Evolutionary conservation across 2,329 filamentous ascomycete species (phyloP).

Genomic region (Venturia effusa): DNA sequence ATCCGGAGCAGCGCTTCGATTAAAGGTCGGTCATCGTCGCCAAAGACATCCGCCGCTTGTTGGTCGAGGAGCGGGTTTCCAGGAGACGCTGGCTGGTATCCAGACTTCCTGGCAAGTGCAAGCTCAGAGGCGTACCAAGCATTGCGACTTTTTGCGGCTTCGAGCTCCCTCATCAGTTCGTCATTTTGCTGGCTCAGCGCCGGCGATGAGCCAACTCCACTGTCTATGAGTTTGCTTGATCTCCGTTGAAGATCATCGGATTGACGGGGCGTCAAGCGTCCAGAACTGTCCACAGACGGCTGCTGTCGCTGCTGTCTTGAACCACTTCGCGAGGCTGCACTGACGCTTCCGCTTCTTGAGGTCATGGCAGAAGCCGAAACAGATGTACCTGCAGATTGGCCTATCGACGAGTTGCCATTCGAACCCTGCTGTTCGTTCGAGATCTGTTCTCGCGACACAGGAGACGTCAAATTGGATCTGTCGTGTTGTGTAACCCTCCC

Average conservation of each 20-base stretch:
- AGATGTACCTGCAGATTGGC: neutral
- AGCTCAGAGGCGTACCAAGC: slow-evolving; percentile 97
- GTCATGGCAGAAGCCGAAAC: neutral
- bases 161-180: slow-evolving; percentile 74
- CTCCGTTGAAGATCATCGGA: slow-evolving; percentile 19
- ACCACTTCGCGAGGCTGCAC: slow-evolving; percentile 21
- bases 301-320: slow-evolving; percentile 36
- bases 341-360: slow-evolving; percentile 2
- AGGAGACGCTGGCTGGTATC: slow-evolving; percentile 57
- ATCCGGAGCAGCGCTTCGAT: slow-evolving; percentile 88
- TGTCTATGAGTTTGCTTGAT: slow-evolving; percentile 41
- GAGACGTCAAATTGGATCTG: slow-evolving; percentile 31
- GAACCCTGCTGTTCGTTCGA: slow-evolving; percentile 18
- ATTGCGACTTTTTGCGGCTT: slow-evolving; percentile 73
- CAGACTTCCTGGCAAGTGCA: slow-evolving; percentile 79
- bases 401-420: neutral
- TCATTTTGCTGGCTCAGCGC: slow-evolving; percentile 56
- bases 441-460: slow-evolving; percentile 29
- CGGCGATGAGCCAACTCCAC: slow-evolving; percentile 48
- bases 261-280: slow-evolving; percentile 25
- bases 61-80: slow-evolving; percentile 64
- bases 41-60: slow-evolving; percentile 65
- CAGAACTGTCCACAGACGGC: slow-evolving; percentile 53
- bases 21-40: slow-evolving; percentile 83
- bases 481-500: slow-evolving; percentile 34